Evolutionary conservation across 1,139 yeast genomes (phyloP), one percentile per base, ranked within the genome.

Genomic region (Saccharomyces pastorianus): DNA sequence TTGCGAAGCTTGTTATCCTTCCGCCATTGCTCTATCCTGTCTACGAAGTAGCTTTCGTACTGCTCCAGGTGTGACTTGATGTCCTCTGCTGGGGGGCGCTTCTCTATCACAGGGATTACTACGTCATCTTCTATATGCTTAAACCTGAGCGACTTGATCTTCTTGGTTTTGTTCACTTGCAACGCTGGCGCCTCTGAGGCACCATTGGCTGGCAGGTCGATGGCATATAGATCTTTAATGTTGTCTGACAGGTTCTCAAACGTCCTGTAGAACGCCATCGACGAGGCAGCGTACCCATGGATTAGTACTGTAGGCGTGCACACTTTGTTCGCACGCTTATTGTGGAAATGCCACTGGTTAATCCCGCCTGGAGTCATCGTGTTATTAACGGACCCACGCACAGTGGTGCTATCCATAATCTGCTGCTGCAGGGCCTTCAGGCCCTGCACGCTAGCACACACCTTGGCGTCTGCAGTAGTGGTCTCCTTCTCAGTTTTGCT

Each of bases 231-330:
- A 52, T 78, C 74, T 67, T 68, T 76, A 52, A 73, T 76, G 34
- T 69, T 72, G 71, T 69, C 61, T 56, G 72, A 76, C 67, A 79
- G 74, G 47, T 64, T 79, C 52, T 78, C 81, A 59, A 89, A 82
- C 64, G 88, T 91, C 54, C 90, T 76, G 61, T 89, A 90, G 72
- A 83, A 93, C 65, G 93, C 86, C 25, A 95, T 93, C 14, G 86
- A 76, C 0, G 96, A 85, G 0, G 98, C 95, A 0, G 96, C 96
- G 69, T 88, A 90, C 0, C 99, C 99, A 67, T 93, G 99, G 14
- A 93, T 65, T 63, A 93, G 75, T 4, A 90, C 89, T 26, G 73
- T 64, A 6, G 75, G 75, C 1, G 65, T 63, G n/a, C 58, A 59
- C 6, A 66, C 58, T 23, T 42, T 34, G 1, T 53, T 17, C 5